These are phyloP conservation scores for Daldinia loculata DNA, from an alignment of 495 filamentous ascomycete genomes.

Conservation along the genomic window DNA sequence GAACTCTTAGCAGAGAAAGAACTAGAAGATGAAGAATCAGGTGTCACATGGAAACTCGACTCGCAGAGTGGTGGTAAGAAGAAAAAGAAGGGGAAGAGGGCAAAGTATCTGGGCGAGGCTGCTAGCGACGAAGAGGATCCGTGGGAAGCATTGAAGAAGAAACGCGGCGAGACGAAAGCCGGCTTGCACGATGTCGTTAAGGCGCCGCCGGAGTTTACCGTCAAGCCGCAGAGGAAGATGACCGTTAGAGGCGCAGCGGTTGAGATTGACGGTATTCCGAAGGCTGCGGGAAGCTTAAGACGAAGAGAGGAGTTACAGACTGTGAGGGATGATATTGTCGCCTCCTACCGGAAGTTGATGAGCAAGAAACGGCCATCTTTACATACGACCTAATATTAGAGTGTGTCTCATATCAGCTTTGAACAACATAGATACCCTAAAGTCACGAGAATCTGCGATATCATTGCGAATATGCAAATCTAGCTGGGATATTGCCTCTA, in stretches of 20 bases:
- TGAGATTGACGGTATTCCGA: slow-evolving; percentile 77
- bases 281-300: slow-evolving; percentile 78
- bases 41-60: slow-evolving; percentile 64
- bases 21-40: slow-evolving; percentile 66
- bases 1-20: slow-evolving; percentile 73
- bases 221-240: slow-evolving; percentile 70
- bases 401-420: background rate
- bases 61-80: slow-evolving; percentile 46
- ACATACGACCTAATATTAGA: slow-evolving; percentile 20
- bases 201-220: slow-evolving; percentile 80
- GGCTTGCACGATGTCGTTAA: slow-evolving; percentile 80
- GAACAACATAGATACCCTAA: slow-evolving; percentile 20
- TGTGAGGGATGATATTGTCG: slow-evolving; percentile 78
- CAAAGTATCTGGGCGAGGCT: slow-evolving; percentile 52
- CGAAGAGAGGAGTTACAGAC: slow-evolving; percentile 82
- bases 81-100: slow-evolving; percentile 64
- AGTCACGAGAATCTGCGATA: background rate
- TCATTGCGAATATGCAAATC: background rate
- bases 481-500: background rate
- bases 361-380: slow-evolving; percentile 61
- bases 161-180: slow-evolving; percentile 64
- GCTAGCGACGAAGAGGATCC: slow-evolving; percentile 68
- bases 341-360: slow-evolving; percentile 85
- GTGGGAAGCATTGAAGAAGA: slow-evolving; percentile 76
- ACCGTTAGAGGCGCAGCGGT: slow-evolving; percentile 75